Conservation (phyloP, 2,329 filamentous ascomycete genomes). For the Verticillium albo-atrum region DNA sequence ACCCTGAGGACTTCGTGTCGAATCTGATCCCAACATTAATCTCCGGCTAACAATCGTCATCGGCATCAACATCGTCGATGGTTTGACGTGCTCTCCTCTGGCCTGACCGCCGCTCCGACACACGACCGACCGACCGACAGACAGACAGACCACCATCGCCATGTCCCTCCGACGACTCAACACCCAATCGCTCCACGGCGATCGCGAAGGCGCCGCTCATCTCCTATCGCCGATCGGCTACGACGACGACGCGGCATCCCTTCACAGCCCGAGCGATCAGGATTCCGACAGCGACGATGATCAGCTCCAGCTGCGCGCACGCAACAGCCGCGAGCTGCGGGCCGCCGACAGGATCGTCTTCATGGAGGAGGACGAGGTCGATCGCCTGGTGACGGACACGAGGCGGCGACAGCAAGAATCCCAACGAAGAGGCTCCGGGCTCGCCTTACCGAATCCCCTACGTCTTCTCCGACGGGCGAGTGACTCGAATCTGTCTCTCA, state of each 20-base stretch:
- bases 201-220: slow-evolving; percentile 29
- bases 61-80: not conserved
- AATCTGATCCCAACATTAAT: not conserved
- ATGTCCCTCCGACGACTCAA: slow-evolving; percentile 10
- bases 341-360: slow-evolving; percentile 67
- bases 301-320: slow-evolving; percentile 58
- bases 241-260: slow-evolving; percentile 65
- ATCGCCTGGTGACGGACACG: slow-evolving; percentile 52
- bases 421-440: slow-evolving; percentile 43
- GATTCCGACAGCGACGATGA: slow-evolving; percentile 76
- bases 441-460: slow-evolving; percentile 46
- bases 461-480: slow-evolving; percentile 35
- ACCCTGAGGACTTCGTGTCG: not conserved
- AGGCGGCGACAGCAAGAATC: slow-evolving; percentile 43
- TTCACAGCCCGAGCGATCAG: slow-evolving; percentile 65
- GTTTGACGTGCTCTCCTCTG: not conserved
- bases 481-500: slow-evolving; percentile 27
- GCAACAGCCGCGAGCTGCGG: slow-evolving; percentile 65
- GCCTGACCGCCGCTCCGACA: not conserved
- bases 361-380: slow-evolving; percentile 70
- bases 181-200: slow-evolving; percentile 2
- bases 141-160: not conserved
- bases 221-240: slow-evolving; percentile 61
- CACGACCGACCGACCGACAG: not conserved
- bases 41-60: not conserved